Base-by-base conservation (phyloP, 371 early-diverging fungal genomes). In the Rhizopus stolonifer region DNA sequence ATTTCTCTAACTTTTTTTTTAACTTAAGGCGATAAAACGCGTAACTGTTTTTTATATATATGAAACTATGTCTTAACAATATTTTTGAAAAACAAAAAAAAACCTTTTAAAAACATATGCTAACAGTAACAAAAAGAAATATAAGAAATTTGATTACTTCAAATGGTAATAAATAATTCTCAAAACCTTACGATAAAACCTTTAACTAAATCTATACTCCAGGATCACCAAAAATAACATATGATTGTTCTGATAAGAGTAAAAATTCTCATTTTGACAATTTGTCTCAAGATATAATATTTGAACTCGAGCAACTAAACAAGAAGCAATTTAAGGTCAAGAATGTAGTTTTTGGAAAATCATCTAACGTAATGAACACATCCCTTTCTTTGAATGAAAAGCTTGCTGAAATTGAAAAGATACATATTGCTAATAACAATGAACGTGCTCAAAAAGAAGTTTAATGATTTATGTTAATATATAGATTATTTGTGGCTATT, bases 371-470 rank as follows among this genome's bases (percentile, higher is more conserved):
- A 1, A 54, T 54, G 47, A 19, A 54, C 17, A 39, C 19, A 5
- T 46, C 54, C 14, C 24, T 10, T 14, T 38, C 29, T 46, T 22
- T 54, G 19, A 39, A 46, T 17, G 17, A 26, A 0, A 54, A 46
- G 39, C 47, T 54, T 17, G 22, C 3, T 46, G 26, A 39, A 46
- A 18, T 46, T n/a, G 54, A 54, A 39, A 31, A 54, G 25, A 21
- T 46, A 5, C 13, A 26, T 4, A 36, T 17, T 18, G 17, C 1
- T 13, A 49, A 56, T 33, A 49, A 25, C 24, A 43, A 1, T 31
- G 49, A 56, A 19, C 49, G 49, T 31, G 49, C 49, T 17, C 56
- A 55, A 5, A 55, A 55, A 48, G 56, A 55, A 43, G 49, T 48
- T 13, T 47, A 19, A 32, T 23, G 49, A 43, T 55, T 31, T 48